Evolutionary conservation across 805 yeast species (phyloP).

Genomic region (Lipomyces lipofer): DNA sequence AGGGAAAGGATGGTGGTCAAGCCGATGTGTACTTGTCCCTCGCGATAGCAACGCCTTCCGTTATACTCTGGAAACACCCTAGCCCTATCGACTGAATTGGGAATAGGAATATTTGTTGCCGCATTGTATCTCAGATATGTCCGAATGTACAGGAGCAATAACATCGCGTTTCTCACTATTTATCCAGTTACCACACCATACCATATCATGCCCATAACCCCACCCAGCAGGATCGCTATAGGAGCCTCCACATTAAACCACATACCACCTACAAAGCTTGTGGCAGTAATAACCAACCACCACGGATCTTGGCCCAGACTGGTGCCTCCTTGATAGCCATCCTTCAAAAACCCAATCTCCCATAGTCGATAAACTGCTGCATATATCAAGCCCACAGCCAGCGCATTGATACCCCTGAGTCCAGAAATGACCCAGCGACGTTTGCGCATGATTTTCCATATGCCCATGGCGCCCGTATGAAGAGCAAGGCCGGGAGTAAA

Average conservation of each 20-base stretch:
- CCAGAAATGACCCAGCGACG: slow-evolving; percentile 3
- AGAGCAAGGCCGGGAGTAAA: slow-evolving; percentile 19
- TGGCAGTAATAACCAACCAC: slow-evolving; percentile 24
- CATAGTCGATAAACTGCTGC: slow-evolving; percentile 21
- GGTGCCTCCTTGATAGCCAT: slow-evolving; percentile 1
- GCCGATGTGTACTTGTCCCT: no score
- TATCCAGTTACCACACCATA: slow-evolving; percentile 14
- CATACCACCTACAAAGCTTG: slow-evolving; percentile 10
- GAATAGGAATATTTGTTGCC: no score
- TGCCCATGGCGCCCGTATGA: slow-evolving; percentile 10
- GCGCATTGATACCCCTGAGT: slow-evolving; percentile 20
- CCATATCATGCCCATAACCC: slow-evolving; percentile 18
- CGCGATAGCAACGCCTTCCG: no score
- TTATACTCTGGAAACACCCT: no score
- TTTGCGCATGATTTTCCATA: slow-evolving; percentile 14
- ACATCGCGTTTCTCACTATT: no score
- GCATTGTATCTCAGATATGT: no score
- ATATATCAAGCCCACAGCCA: slow-evolving; percentile 17
- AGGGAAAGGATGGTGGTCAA: no score
- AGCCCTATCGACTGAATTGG: no score
- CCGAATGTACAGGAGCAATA: no score
- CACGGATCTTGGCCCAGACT: slow-evolving; percentile 17
- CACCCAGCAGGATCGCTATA: slow-evolving; percentile 11
- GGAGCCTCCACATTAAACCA: slow-evolving; percentile 17
- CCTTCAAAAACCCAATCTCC: slow-evolving; percentile 13